Percentiles rank a stretch among this genome's conserved stretches.
phyloP scores from a whole-genome alignment of 108 stramenopile genomes.

The Cyclotella kingstonii region DNA sequence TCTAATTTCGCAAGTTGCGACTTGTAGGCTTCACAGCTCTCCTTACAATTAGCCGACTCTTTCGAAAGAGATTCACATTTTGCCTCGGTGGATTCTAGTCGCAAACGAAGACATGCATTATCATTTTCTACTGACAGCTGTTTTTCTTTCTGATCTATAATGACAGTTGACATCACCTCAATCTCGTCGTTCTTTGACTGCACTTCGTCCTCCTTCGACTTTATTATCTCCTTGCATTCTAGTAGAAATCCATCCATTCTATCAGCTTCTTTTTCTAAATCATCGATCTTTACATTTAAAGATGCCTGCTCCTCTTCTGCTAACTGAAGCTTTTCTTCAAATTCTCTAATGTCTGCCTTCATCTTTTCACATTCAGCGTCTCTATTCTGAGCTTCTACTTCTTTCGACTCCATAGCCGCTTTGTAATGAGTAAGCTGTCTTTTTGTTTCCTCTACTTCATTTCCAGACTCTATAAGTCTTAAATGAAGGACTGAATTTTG shows the following conservation, averaged over 20 bases:
- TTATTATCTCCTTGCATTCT: slow-evolving; percentile 1
- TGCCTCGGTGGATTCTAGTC: background rate
- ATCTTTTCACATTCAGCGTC: background rate
- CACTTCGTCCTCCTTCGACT: background rate
- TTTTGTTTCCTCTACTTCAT: no score
- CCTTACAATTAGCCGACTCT: background rate
- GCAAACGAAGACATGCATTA: background rate
- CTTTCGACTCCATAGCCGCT: no score
- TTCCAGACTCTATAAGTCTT: no score
- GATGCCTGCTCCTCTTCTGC: background rate
- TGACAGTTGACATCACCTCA: no score
- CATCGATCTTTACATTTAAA: no score
- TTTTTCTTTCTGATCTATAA: background rate
- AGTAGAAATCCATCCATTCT: no score
- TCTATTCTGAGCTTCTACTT: no score
- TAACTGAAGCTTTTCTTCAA: background rate
- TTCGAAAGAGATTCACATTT: background rate
- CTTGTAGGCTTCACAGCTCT: background rate
- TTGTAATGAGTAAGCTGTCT: no score
- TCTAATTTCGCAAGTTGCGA: background rate
- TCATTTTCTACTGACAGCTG: background rate
- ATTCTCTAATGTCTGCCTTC: background rate
- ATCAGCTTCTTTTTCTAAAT: no score
- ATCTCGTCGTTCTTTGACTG: no score
- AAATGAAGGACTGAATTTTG: no score